Percentiles rank a stretch among this genome's conserved stretches.
Evolutionary conservation across 176 grass and related monocot species (phyloP).

Genomic region (Cocos nucifera): DNA sequence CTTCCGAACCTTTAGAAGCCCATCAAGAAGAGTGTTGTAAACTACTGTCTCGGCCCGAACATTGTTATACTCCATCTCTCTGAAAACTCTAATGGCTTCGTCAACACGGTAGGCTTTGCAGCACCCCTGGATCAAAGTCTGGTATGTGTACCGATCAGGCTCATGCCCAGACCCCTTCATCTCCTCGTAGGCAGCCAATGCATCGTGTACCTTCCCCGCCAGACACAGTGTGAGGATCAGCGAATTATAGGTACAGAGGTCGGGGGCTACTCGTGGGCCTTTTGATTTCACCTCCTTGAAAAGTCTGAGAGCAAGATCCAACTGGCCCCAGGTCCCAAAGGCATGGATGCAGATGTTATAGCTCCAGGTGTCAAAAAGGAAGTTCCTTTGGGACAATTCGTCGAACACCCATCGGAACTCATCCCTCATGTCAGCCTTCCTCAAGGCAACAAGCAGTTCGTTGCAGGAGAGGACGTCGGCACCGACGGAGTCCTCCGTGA

Average conservation of each 20-base stretch:
- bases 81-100: conserved; percentile 53
- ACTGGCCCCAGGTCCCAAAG: conserved; percentile 50
- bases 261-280: conserved; percentile 33
- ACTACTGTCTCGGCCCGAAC: conserved; percentile 44
- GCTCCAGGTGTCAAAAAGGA: conserved; percentile 43
- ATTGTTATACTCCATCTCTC: conserved; percentile 50
- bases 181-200: conserved; percentile 44
- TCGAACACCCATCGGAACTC: conserved; percentile 68
- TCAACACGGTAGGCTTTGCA: conserved; percentile 72
- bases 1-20: conserved; percentile 73
- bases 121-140: conserved; percentile 49
- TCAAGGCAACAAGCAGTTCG: conserved; percentile 43
- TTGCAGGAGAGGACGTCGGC: conserved; percentile 36
- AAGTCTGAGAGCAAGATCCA: conserved; percentile 42
- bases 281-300: conserved; percentile 55
- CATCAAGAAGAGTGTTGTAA: conserved; percentile 75
- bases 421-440: conserved; percentile 32
- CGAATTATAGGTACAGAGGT: conserved; percentile 77
- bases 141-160: conserved; percentile 54
- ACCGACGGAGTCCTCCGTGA: conserved; percentile 24
- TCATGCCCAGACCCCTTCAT: conserved; percentile 51
- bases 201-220: conserved; percentile 39
- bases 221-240: conserved; percentile 50
- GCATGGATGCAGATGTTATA: conserved; percentile 90
- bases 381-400: conserved; percentile 48